phyloP scores from a whole-genome alignment of 306 rosid genomes.

The Quercus cerris region DNA sequence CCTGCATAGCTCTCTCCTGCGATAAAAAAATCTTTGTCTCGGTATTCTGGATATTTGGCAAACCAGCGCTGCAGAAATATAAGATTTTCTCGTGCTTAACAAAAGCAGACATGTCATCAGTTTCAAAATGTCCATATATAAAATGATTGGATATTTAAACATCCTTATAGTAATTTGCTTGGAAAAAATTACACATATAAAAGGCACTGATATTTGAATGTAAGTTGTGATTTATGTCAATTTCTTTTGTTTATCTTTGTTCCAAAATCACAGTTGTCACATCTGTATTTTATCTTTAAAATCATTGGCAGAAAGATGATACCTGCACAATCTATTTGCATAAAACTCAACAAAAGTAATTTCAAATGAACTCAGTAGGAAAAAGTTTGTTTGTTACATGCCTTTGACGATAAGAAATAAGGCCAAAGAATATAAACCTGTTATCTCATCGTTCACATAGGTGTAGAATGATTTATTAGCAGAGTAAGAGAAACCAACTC shows the following conservation, averaged over 20 bases:
- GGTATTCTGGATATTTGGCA: conserved; percentile 34
- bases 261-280: no score
- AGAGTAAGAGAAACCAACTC: conserved; percentile 51
- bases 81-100: conserved; percentile 34
- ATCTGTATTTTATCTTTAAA: no score
- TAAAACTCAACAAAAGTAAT: background rate
- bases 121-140: no score
- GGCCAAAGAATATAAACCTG: conserved; percentile 26
- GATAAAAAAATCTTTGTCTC: conserved; percentile 22
- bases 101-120: background rate
- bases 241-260: no score
- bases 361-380: background rate
- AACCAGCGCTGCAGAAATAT: conserved; percentile 38
- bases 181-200: no score
- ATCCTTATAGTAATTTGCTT: no score
- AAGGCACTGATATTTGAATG: no score
- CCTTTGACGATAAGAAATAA: background rate
- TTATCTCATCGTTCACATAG: conserved; percentile 22
- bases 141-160: no score
- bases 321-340: no score
- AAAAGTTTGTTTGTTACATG: background rate
- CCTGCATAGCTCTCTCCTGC: conserved; percentile 52
- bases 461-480: conserved; percentile 24
- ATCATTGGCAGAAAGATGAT: no score
- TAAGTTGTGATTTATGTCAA: no score